A percentile compares a stretch with the other conserved stretches of the same genome.
Evolutionary conservation across 352 stramenopile genomes (phyloP).

Genomic region (Saprolegnia parasitica): DNA sequence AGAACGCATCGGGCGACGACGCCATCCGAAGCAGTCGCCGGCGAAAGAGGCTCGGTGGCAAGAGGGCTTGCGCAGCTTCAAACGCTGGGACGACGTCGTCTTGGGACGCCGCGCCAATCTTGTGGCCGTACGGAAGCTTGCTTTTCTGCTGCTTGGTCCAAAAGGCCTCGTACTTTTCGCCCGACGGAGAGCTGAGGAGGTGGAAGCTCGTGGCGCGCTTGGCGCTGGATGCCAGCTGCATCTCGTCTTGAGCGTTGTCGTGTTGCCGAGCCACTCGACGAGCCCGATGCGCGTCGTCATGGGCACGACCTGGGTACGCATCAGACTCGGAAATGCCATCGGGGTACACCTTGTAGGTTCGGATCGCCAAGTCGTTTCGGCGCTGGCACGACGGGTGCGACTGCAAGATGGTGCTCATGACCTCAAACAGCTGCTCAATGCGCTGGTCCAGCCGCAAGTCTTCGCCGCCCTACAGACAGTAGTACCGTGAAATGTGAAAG

Average conservation of each 20-base stretch:
- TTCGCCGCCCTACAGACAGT: constrained; percentile 80
- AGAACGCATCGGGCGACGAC: constrained; percentile 71
- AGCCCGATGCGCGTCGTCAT: constrained; percentile 83
- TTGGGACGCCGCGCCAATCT: constrained; percentile 49
- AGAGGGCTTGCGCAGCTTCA: constrained; percentile 48
- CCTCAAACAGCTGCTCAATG: constrained; percentile 88
- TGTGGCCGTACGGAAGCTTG: constrained; percentile 59
- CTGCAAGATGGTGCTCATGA: constrained; percentile 87
- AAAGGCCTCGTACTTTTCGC: constrained; percentile 70
- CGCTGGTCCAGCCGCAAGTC: constrained; percentile 88
- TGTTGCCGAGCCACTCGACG: constrained; percentile 77
- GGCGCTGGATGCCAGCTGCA: constrained; percentile 53
- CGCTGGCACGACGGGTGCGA: constrained; percentile 59
- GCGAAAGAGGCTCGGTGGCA: constrained; percentile 73
- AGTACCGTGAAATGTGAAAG: background rate
- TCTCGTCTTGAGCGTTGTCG: constrained; percentile 61
- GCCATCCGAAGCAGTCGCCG: constrained; percentile 66
- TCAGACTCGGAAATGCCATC: background rate
- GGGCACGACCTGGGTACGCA: constrained; percentile 49
- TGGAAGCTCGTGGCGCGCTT: constrained; percentile 70
- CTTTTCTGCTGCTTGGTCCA: constrained; percentile 53
- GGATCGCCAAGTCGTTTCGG: constrained; percentile 45
- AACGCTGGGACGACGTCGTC: constrained; percentile 55
- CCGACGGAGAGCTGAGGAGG: constrained; percentile 68
- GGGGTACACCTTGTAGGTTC: constrained; percentile 60